These are phyloP conservation scores for Arabidopsis hybrid DNA, from an alignment of 441 rosid genomes.

Conservation along the genomic window DNA sequence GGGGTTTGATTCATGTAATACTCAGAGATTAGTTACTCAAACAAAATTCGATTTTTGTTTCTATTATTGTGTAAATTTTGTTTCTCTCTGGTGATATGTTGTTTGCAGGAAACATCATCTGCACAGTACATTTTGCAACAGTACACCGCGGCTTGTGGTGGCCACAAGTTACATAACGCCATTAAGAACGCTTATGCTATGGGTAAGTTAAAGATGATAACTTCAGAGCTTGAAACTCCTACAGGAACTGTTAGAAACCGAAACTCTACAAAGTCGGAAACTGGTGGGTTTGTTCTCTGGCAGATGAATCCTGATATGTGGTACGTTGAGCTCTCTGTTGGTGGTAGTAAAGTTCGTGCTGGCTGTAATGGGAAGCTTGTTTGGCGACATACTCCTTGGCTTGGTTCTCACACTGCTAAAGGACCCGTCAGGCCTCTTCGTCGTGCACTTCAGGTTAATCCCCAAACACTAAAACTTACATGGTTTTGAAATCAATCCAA, in stretches of 20 bases:
- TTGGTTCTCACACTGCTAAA: constrained; percentile 87
- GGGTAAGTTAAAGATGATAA: constrained; percentile 86
- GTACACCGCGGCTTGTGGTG: constrained; percentile 92
- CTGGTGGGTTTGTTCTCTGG: constrained; percentile 96
- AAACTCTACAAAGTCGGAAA: constrained; percentile 58
- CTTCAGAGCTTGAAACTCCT: constrained; percentile 83
- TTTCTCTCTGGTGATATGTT: constrained; percentile 12
- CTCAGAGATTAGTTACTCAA: neutral
- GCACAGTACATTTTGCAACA: constrained; percentile 96
- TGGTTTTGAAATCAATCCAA: neutral
- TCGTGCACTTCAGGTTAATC: constrained; percentile 89
- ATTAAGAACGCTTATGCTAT: constrained; percentile 82
- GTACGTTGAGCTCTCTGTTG: constrained; percentile 94
- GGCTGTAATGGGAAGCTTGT: constrained; percentile 97
- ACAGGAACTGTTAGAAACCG: constrained; percentile 67
- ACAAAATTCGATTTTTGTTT: constrained; percentile 23
- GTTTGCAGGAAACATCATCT: constrained; percentile 78
- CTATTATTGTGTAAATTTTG: constrained; percentile 1
- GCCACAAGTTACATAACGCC: constrained; percentile 74
- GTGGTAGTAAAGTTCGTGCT: constrained; percentile 89
- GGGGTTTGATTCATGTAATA: constrained; percentile 24
- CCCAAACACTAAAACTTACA: neutral
- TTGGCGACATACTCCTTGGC: constrained; percentile 98
- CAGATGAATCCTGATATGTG: constrained; percentile 98
- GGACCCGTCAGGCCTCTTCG: constrained; percentile 97